Conservation (phyloP, 2,329 filamentous ascomycete genomes). For the Salinomyces thailandicus region DNA sequence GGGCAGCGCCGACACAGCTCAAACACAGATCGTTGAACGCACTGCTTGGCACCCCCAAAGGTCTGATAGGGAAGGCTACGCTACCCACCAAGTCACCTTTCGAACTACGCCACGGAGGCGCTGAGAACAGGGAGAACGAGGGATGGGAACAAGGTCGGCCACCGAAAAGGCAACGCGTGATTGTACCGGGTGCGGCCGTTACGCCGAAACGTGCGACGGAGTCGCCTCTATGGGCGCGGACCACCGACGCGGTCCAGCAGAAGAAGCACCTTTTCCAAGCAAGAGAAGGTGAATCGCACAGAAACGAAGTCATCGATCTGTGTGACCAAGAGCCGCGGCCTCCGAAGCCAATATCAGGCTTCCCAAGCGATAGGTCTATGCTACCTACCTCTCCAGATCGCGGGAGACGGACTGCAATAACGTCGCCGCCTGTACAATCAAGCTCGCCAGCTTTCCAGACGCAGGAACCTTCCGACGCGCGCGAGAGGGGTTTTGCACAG, state of each 20-base stretch:
- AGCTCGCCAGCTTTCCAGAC: conserved; percentile 25
- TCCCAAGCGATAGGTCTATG: conserved; percentile 17
- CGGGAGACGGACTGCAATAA: not conserved
- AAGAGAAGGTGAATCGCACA: no score
- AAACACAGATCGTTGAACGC: conserved; percentile 52
- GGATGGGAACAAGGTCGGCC: conserved; percentile 25
- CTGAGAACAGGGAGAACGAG: conserved; percentile 23
- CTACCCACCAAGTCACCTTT: conserved; percentile 54
- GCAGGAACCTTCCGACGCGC: conserved; percentile 5
- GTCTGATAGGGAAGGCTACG: conserved; percentile 51
- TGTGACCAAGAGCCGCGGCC: conserved; percentile 25
- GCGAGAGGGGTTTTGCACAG: no score
- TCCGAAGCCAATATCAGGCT: conserved; percentile 15
- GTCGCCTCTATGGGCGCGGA: conserved; percentile 18
- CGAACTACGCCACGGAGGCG: conserved; percentile 41
- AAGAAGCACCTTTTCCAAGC: conserved; percentile 3
- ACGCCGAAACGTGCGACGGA: conserved; percentile 8
- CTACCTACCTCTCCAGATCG: conserved; percentile 14
- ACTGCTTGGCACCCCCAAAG: conserved; percentile 54
- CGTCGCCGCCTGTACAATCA: conserved; percentile 23
- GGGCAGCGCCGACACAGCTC: conserved; percentile 26
- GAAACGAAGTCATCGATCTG: conserved; percentile 26
- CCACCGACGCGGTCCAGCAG: conserved; percentile 16
- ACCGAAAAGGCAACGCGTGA: conserved; percentile 31
- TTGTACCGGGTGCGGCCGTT: conserved; percentile 5